Percentiles rank a stretch among this genome's conserved stretches.
Evolutionary conservation across 495 filamentous ascomycete species (phyloP).

Genomic region (Penicillium canariense): DNA sequence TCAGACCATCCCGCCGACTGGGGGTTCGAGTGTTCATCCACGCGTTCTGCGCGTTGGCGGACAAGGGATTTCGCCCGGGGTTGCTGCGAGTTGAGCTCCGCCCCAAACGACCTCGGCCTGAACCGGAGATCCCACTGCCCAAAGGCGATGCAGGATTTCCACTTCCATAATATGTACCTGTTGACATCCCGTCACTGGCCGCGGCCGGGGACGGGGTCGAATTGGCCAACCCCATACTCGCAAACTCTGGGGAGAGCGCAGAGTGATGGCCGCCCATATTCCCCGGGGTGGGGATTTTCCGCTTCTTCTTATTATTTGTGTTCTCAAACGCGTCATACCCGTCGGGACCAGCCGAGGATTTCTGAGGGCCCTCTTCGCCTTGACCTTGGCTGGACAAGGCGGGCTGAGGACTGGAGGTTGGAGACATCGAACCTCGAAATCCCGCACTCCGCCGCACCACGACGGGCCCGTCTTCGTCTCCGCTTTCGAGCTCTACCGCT

Average conservation of each 20-base stretch:
- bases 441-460: slow-evolving; percentile 47
- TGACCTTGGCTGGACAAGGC: slow-evolving; percentile 9
- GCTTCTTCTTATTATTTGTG: slow-evolving; percentile 99
- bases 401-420: slow-evolving; percentile 29
- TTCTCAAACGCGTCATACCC: slow-evolving; percentile 98
- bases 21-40: slow-evolving; percentile 36
- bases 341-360: slow-evolving; percentile 56
- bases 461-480: slow-evolving; percentile 46
- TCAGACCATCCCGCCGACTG: slow-evolving; percentile 37
- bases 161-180: slow-evolving; percentile 56
- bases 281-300: slow-evolving; percentile 91
- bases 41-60: slow-evolving; percentile 37
- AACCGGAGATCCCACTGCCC: slow-evolving; percentile 67
- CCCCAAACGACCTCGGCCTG: slow-evolving; percentile 77
- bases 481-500: slow-evolving; percentile 43
- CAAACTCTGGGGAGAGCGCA: slow-evolving; percentile 58
- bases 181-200: slow-evolving; percentile 45
- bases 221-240: slow-evolving; percentile 58
- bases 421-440: slow-evolving; percentile 41
- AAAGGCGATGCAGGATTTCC: slow-evolving; percentile 50
- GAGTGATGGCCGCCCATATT: slow-evolving; percentile 62
- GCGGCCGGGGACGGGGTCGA: slow-evolving; percentile 41
- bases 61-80: slow-evolving; percentile 65
- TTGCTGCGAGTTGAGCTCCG: slow-evolving; percentile 46
- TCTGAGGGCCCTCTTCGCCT: slow-evolving; percentile 30